phyloP scores from a whole-genome alignment of 352 stramenopile species.

The Globisporangium perplexum region DNA sequence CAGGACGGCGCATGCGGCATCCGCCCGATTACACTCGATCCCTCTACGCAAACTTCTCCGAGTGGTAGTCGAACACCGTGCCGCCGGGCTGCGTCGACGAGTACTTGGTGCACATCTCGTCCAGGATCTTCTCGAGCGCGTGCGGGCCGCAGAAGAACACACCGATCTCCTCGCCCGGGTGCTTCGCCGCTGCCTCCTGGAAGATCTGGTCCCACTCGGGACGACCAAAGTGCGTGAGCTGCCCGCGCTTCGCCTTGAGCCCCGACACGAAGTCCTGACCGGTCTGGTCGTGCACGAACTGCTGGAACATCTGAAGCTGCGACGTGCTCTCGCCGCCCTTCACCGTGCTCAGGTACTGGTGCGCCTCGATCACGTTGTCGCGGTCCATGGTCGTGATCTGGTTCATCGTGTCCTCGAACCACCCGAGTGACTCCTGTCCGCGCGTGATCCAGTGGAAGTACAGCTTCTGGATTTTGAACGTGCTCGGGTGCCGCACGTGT shows the following conservation, averaged over 20 bases:
- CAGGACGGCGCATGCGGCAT: too few species aligned
- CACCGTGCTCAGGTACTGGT: conserved; percentile 81
- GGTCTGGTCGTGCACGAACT: conserved; percentile 75
- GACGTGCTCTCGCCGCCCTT: conserved; percentile 66
- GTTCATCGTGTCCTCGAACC: conserved; percentile 86
- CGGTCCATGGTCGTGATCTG: conserved; percentile 71
- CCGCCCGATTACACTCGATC: too few species aligned
- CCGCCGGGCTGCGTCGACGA: conserved; percentile 44
- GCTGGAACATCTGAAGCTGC: conserved; percentile 81
- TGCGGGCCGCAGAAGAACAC: conserved; percentile 86
- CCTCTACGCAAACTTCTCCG: conserved; percentile 80
- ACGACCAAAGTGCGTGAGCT: conserved; percentile 81
- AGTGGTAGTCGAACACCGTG: conserved; percentile 80
- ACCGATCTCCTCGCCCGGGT: conserved; percentile 70
- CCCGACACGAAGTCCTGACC: conserved; percentile 79
- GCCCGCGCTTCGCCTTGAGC: conserved; percentile 49
- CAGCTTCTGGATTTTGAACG: conserved; percentile 76
- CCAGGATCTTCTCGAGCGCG: conserved; percentile 68
- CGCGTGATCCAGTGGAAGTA: conserved; percentile 88
- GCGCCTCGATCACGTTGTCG: conserved; percentile 75
- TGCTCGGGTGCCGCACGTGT: conserved; percentile 56
- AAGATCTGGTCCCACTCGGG: conserved; percentile 85
- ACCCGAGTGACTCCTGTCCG: conserved; percentile 69
- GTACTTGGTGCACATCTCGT: conserved; percentile 63
- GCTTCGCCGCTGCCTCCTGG: conserved; percentile 31